Percentiles rank a stretch among this genome's conserved stretches.
These are phyloP conservation scores for Entoloma clypeatum DNA, from an alignment of 1,284 basidiomycete species.

Conservation along the genomic window DNA sequence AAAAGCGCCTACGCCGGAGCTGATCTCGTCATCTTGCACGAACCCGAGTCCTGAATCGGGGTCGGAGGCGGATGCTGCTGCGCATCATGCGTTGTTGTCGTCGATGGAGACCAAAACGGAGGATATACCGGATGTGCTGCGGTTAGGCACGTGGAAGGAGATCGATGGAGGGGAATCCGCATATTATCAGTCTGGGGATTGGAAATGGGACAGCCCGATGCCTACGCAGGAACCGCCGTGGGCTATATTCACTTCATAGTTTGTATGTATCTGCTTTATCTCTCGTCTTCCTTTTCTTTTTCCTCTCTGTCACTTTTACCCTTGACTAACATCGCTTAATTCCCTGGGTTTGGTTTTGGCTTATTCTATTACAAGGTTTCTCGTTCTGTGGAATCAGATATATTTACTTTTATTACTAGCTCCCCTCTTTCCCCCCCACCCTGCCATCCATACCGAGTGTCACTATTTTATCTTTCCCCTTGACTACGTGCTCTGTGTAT, in stretches of 20 bases:
- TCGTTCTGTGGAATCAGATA: slow-evolving; percentile 29
- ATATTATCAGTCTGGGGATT: slow-evolving; percentile 59
- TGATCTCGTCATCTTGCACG: slow-evolving; percentile 64
- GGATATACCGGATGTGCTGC: slow-evolving; percentile 50
- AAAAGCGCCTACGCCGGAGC: slow-evolving; percentile 66
- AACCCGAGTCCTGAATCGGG: slow-evolving; percentile 74
- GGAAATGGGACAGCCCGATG: slow-evolving; percentile 74
- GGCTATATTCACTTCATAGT: slow-evolving; percentile 62
- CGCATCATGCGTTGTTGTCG: slow-evolving; percentile 30
- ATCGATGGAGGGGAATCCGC: slow-evolving; percentile 72
- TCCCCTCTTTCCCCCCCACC: slow-evolving; percentile 4
- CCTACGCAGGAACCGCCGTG: slow-evolving; percentile 61
- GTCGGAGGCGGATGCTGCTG: slow-evolving; percentile 50
- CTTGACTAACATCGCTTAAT: slow-evolving; percentile 30
- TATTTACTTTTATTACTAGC: slow-evolving; percentile 21
- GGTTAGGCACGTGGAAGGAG: slow-evolving; percentile 60
- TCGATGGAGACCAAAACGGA: slow-evolving; percentile 43
- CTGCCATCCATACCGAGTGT: slow-evolving; percentile 25
- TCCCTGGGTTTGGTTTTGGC: slow-evolving; percentile 29
- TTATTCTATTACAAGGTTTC: slow-evolving; percentile 39
- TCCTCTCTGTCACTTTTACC: slow-evolving; percentile 10
- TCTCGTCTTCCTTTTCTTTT: slow-evolving; percentile 26
- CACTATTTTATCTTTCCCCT: slow-evolving; percentile 26
- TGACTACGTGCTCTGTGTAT: slow-evolving; percentile 36
- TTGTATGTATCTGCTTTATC: slow-evolving; percentile 26